Percentiles rank a stretch among this genome's conserved stretches.
Evolutionary conservation across 495 filamentous ascomycete species (phyloP).

Genomic region (Durotheca rogersii): DNA sequence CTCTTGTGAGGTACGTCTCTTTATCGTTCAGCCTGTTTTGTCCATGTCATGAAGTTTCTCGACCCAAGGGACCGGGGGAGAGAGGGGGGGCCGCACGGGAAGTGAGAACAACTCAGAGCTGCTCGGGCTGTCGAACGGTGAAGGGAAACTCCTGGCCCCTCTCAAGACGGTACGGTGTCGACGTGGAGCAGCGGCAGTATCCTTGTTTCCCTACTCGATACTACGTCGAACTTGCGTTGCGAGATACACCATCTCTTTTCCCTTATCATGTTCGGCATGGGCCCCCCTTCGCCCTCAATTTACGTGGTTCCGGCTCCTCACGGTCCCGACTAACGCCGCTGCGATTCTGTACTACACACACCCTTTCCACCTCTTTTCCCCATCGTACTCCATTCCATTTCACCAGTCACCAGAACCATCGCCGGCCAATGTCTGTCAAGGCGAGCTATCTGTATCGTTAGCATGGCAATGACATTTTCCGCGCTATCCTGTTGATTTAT

Average conservation of each 20-base stretch:
- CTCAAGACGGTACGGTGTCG: no score
- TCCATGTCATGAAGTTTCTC: no score
- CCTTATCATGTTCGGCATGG: slow-evolving; percentile 13
- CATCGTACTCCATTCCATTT: no score
- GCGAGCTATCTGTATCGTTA: no score
- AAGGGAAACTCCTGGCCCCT: slow-evolving; percentile 13
- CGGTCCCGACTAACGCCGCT: no score
- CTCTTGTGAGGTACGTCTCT: slow-evolving; percentile 34
- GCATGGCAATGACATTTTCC: slow-evolving; percentile 23
- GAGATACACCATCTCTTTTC: slow-evolving; percentile 5
- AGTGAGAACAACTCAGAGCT: slow-evolving; percentile 12
- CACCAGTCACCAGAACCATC: no score
- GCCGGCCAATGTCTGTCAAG: no score
- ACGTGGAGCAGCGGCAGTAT: no score
- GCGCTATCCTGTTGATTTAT: slow-evolving; percentile 1
- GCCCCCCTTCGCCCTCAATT: slow-evolving; percentile 4
- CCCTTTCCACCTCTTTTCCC: no score
- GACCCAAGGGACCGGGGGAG: no score
- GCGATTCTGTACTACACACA: slow-evolving; percentile 5
- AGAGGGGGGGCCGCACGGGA: no score
- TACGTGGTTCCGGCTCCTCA: no score
- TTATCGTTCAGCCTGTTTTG: slow-evolving; percentile 35
- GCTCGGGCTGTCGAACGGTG: slow-evolving; percentile 29
- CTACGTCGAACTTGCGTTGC: slow-evolving; percentile 1
- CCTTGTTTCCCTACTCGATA: slow-evolving; percentile 20